A percentile compares a stretch with the other conserved stretches of the same genome.
Conservation (phyloP, 495 filamentous ascomycete genomes). For the Paragyromitra xinjiangensis region DNA sequence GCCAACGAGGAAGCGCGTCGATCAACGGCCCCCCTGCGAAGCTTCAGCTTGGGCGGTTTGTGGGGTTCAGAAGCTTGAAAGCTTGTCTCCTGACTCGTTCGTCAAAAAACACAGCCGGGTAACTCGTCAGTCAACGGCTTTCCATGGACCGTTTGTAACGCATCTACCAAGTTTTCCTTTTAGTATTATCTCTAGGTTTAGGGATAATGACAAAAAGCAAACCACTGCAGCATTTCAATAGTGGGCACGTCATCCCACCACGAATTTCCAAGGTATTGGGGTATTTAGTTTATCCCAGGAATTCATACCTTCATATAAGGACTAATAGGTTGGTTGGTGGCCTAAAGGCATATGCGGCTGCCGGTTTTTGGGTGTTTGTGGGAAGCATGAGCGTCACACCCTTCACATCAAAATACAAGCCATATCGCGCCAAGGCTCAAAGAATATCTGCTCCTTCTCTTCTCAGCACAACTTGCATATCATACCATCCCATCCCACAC, state of each 20-base stretch:
- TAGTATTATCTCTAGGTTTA: background rate
- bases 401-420: background rate
- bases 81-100: constrained; percentile 40
- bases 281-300: background rate
- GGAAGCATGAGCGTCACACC: background rate
- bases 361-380: background rate
- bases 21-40: constrained; percentile 27
- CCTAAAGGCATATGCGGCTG: background rate
- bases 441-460: background rate
- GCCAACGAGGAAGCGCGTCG: constrained; percentile 29
- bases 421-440: background rate
- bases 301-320: background rate
- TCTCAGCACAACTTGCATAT: background rate
- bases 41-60: constrained; percentile 34
- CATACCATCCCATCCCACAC: background rate
- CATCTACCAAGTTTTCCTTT: background rate
- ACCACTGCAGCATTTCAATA: background rate
- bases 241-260: background rate
- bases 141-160: constrained; percentile 1
- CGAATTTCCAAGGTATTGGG: background rate
- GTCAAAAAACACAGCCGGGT: constrained; percentile 29
- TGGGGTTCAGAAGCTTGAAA: constrained; percentile 43
- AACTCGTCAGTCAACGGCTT: constrained; percentile 16
- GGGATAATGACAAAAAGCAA: constrained; percentile 3
- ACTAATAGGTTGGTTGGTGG: background rate